Evolutionary conservation across 495 filamentous ascomycete genomes (phyloP), one percentile per base, ranked within the genome.

Genomic region (Neurospora sp.): DNA sequence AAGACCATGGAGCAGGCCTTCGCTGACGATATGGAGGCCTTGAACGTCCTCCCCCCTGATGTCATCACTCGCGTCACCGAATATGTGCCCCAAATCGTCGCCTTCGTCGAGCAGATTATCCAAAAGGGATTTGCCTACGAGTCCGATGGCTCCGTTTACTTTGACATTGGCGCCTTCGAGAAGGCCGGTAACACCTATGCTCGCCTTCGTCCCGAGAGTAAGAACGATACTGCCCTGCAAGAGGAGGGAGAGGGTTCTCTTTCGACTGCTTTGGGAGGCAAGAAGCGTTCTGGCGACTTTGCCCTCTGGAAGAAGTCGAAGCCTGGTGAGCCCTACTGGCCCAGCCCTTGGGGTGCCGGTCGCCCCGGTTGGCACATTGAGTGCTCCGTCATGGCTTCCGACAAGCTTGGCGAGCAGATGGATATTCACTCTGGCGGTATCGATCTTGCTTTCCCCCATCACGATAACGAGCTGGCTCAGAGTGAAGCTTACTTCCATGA

Each of bases 341-440:
- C 89, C 12, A 93, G 90, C 75, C 87, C 87, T 6, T 99, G 96
- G 95, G 94, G 94, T 9, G 84, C 88, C 68, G 94, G 95, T 37
- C 86, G 96, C 22, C 96, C 96, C 0, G 96, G 96, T 17, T 98
- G 94, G 96, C 96, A 98, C 80, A 98, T 99, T 69, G 95, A 99
- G 83, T 99, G 96, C 88, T 96, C 92, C 1, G 94, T 93, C 2
- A 99, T 99, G 96, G 94, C 94, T 1, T 94, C 91, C 3, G 91
- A 93, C 71, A 88, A 92, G 40, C 84, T 99, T 6, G 96, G 95
- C 8, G 83, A 88, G 53, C 84, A 88, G 71, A 92, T 99, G 81
- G 96, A 99, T 81, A 92, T 98, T 69, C 94, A 98, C 80, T 95
- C 92, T 27, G 96, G 96, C 9, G 96, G 96, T 44, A 91, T 97